Evolutionary conservation across 495 filamentous ascomycete species (phyloP).

Genomic region (Lophiostoma macrostomum): DNA sequence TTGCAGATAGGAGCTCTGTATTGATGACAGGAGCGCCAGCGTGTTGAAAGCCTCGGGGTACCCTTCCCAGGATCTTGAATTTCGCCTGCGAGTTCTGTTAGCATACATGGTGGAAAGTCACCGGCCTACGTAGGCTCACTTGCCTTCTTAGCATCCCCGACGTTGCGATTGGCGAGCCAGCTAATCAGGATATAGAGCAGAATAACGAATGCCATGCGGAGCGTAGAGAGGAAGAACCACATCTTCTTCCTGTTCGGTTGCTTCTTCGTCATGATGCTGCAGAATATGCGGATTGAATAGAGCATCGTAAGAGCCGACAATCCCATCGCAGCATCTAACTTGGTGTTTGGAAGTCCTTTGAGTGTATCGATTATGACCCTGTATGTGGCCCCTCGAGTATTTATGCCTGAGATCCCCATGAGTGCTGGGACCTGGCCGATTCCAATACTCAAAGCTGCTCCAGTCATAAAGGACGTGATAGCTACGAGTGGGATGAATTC

Average conservation of each 20-base stretch:
- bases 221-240: conserved; percentile 86
- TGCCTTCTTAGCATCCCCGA: conserved; percentile 44
- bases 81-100: too few species aligned
- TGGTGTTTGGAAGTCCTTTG: conserved; percentile 65
- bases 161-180: conserved; percentile 68
- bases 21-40: conserved; percentile 71
- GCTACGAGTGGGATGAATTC: conserved; percentile 90
- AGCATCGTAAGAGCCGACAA: conserved; percentile 77
- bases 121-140: too few species aligned
- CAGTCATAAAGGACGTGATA: conserved; percentile 97
- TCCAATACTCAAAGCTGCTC: conserved; percentile 86
- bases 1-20: conserved; percentile 56
- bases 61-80: conserved; percentile 68
- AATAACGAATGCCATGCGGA: conserved; percentile 89
- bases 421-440: conserved; percentile 78
- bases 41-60: conserved; percentile 78
- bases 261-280: conserved; percentile 62
- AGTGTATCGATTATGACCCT: conserved; percentile 81
- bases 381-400: conserved; percentile 78
- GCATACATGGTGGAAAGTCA: too few species aligned
- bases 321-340: conserved; percentile 84
- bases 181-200: conserved; percentile 91
- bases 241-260: conserved; percentile 65
- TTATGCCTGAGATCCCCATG: conserved; percentile 77
- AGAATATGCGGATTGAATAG: conserved; percentile 71